These are phyloP conservation scores for Xylaria sp. DNA, from an alignment of 2,329 filamentous ascomycete species.

Conservation along the genomic window DNA sequence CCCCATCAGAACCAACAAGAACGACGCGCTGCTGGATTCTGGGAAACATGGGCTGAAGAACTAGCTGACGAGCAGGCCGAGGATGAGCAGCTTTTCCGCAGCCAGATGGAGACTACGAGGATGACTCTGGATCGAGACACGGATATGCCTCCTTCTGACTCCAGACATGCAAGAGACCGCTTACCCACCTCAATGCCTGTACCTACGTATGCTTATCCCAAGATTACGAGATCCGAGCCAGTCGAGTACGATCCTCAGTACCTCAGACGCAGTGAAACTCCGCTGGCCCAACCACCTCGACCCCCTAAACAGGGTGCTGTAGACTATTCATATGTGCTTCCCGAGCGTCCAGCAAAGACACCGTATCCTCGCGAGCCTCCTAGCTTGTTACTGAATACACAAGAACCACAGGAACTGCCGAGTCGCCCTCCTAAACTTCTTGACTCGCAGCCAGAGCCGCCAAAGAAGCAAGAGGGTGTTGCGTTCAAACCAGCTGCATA, in stretches of 20 bases:
- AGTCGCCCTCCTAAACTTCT: conserved; percentile 50
- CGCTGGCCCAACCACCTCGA: conserved; percentile 50
- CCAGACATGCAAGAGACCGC: conserved; percentile 12
- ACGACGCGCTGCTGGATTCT: conserved; percentile 60
- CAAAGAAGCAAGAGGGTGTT: conserved; percentile 67
- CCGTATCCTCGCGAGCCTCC: conserved; percentile 46
- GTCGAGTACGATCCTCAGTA: conserved; percentile 56
- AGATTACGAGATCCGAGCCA: conserved; percentile 63
- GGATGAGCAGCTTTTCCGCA: conserved; percentile 59
- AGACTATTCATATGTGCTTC: conserved; percentile 35
- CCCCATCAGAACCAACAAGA: conserved; percentile 67
- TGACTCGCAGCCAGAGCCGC: conserved; percentile 40
- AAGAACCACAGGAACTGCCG: conserved; percentile 40
- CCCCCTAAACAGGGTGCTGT: conserved; percentile 53
- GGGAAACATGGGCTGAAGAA: conserved; percentile 56
- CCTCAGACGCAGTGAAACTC: conserved; percentile 35
- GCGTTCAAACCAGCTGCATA: conserved; percentile 88
- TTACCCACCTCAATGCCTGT: conserved; percentile 22
- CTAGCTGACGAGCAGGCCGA: conserved; percentile 47
- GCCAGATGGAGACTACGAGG: conserved; percentile 65
- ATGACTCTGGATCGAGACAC: conserved; percentile 55
- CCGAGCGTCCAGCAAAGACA: conserved; percentile 50
- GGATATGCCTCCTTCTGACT: conserved; percentile 45
- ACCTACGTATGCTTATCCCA: conserved; percentile 65
- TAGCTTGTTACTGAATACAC: conserved; percentile 21